Base-by-base conservation (phyloP, 371 early-diverging fungal genomes). In the Lichtheimia ramosa region DNA sequence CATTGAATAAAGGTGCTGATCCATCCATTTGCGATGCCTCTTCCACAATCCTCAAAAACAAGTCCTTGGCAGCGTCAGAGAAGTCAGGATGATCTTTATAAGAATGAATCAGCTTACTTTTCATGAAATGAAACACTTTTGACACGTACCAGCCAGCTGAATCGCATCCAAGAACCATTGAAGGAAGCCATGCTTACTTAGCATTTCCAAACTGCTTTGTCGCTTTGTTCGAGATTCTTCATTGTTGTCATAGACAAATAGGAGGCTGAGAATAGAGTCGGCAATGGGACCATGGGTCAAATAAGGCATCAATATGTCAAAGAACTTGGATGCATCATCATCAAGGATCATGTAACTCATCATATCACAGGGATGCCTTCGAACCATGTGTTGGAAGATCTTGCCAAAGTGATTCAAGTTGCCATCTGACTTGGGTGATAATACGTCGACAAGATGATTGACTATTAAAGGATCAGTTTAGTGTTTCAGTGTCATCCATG, bases 361-460 rank as follows among this genome's bases (percentile, higher is more conserved):
- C 70, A 75, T 73, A 43, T 68, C 70, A 24, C 64, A 69, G 2
- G 75, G 71, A 54, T 79, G 66, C 23, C 79, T 60, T 34, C 76
- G 66, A 3, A 68, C 58, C n/a, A 79, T 62, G 50, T 73, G 72
- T 24, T 71, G 70, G 51, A 79, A 73, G 18, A 75, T 71, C 43
- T 70, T 73, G 49, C 63, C 65, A 48, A 79, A 79, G 27, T 79
- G 79, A 49, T 75, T 66, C 18, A 79, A 62, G 54, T 79, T 75
- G 28, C 74, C 79, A 54, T 69, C 42, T 1, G 76, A 73, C 16
- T 62, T 63, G 5, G 79, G 74, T 20, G 72, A 57, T 27, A 79
- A 70, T 12, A 68, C 51, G 13, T 72, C 61, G 20, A 75, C 64
- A 10, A 79, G 53, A 20, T 64, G 43, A 25, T 25, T 2, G 24